phyloP scores from a whole-genome alignment of 345 rosid species.

The Pistacia atlantica region DNA sequence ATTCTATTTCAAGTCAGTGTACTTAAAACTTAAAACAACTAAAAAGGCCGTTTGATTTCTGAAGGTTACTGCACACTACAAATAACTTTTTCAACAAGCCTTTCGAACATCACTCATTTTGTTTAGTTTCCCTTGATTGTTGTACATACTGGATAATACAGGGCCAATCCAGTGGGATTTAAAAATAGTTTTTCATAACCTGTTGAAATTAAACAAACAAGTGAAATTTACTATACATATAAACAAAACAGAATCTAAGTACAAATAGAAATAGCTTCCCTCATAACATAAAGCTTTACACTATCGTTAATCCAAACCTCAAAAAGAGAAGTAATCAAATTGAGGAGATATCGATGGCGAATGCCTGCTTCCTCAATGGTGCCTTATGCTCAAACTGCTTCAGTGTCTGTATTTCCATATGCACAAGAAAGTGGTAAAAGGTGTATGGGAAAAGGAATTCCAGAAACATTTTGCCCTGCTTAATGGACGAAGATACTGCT shows the following conservation, averaged over 20 bases:
- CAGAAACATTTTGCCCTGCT: not conserved
- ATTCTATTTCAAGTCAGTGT: too few relatives aligned
- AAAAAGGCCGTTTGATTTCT: too few relatives aligned
- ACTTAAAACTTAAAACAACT: too few relatives aligned
- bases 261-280: not conserved
- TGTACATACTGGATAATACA: too few relatives aligned
- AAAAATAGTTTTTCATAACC: too few relatives aligned
- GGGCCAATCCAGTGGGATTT: too few relatives aligned
- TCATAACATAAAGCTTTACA: not conserved
- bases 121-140: too few relatives aligned
- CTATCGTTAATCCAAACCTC: not conserved
- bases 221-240: too few relatives aligned
- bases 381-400: not conserved
- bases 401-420: not conserved
- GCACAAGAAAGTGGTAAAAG: slow-evolving; percentile 1
- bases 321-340: not conserved
- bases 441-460: not conserved
- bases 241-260: not conserved
- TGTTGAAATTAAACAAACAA: too few relatives aligned
- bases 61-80: too few relatives aligned
- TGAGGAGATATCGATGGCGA: not conserved
- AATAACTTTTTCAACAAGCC: too few relatives aligned
- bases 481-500: not conserved
- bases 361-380: not conserved
- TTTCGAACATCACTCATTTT: too few relatives aligned